These are phyloP conservation scores for Geotrichum histeridarum DNA, from an alignment of 1,139 yeast genomes.

Conservation along the genomic window DNA sequence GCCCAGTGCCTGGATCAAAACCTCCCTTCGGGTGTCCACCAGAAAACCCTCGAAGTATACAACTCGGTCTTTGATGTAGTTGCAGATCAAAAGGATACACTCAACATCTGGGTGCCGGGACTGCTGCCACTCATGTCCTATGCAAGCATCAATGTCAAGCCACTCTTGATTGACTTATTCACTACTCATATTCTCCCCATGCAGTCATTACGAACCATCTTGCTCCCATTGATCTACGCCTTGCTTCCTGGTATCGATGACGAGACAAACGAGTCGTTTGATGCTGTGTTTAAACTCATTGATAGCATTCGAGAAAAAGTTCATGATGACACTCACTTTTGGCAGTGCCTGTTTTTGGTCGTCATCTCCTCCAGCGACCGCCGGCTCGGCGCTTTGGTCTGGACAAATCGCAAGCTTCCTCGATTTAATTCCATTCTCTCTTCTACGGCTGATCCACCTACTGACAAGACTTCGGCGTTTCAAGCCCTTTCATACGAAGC, in stretches of 20 bases:
- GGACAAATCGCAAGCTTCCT: constrained; percentile 69
- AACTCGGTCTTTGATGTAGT: constrained; percentile 61
- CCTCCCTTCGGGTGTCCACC: constrained; percentile 93
- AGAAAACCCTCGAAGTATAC: constrained; percentile 75
- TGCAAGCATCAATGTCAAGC: constrained; percentile 84
- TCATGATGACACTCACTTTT: constrained; percentile 67
- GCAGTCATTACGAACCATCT: constrained; percentile 49
- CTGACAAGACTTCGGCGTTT: constrained; percentile 18
- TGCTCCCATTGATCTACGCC: constrained; percentile 68
- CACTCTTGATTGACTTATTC: constrained; percentile 60
- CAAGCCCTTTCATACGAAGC: constrained; percentile 50
- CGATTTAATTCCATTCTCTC: constrained; percentile 37
- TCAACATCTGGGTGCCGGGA: constrained; percentile 80
- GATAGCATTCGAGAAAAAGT: constrained; percentile 56
- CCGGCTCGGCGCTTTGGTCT: constrained; percentile 74
- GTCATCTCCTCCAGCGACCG: constrained; percentile 74
- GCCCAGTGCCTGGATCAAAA: constrained; percentile 66
- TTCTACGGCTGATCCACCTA: constrained; percentile 13
- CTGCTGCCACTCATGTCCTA: constrained; percentile 76
- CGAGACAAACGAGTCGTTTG: constrained; percentile 78
- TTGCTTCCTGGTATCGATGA: constrained; percentile 87
- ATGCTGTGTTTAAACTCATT: constrained; percentile 53
- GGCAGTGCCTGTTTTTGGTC: constrained; percentile 76
- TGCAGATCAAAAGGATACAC: constrained; percentile 35
- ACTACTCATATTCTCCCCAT: constrained; percentile 52